Percentiles rank a stretch among this genome's conserved stretches.
phyloP scores from a whole-genome alignment of 2,329 filamentous ascomycete species.

The Arthroderma uncinatum region DNA sequence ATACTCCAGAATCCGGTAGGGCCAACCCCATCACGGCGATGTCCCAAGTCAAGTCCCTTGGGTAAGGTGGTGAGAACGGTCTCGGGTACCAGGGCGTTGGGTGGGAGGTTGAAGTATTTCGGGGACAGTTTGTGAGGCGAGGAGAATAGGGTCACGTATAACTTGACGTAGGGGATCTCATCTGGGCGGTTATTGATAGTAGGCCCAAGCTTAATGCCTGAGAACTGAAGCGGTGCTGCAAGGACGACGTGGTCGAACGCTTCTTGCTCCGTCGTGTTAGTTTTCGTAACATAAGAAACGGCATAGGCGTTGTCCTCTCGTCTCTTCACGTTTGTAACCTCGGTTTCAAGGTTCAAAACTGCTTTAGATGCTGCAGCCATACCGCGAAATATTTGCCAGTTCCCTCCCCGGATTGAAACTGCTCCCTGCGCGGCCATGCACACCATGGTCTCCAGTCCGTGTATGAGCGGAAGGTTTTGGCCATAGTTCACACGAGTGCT shows the following conservation, averaged over 20 bases:
- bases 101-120: slow-evolving; percentile 56
- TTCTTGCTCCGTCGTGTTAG: slow-evolving; percentile 15
- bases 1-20: slow-evolving; percentile 75
- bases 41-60: slow-evolving; percentile 35
- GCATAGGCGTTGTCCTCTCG: slow-evolving; percentile 33
- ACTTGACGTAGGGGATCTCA: slow-evolving; percentile 67
- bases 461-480: slow-evolving; percentile 73
- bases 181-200: slow-evolving; percentile 49
- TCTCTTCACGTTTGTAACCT: slow-evolving; percentile 50
- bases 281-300: slow-evolving; percentile 29
- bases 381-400: slow-evolving; percentile 84
- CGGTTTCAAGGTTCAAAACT: slow-evolving; percentile 52
- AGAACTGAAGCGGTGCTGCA: slow-evolving; percentile 72
- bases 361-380: slow-evolving; percentile 61
- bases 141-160: slow-evolving; percentile 84
- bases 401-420: slow-evolving; percentile 67
- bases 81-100: slow-evolving; percentile 47
- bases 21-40: slow-evolving; percentile 48
- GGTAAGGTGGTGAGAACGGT: slow-evolving; percentile 74
- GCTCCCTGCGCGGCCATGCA: slow-evolving; percentile 84
- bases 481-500: slow-evolving; percentile 91
- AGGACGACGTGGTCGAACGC: slow-evolving; percentile 71
- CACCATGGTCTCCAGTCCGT: slow-evolving; percentile 82
- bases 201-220: slow-evolving; percentile 48
- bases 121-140: slow-evolving; percentile 63